Evolutionary conservation across 169 alveolate species (phyloP), one percentile per base, ranked within the genome.

Genomic region (Cryptosporidium viatorum): DNA sequence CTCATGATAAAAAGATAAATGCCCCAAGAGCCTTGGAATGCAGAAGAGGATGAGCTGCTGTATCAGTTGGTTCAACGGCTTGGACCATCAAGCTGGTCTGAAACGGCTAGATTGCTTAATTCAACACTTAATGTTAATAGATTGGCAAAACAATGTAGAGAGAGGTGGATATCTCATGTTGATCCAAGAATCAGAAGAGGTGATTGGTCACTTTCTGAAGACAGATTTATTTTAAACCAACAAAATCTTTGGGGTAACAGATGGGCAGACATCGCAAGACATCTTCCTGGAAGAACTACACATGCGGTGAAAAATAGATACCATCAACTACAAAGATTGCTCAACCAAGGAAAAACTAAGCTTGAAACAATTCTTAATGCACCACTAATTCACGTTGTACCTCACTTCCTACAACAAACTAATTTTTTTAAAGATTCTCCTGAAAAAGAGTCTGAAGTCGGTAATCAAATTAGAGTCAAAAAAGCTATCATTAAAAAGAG

Each of bases 81-180:
- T 52, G 97, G 97, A 1, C 92, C 96, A 7, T 92, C 94, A 70
- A 93, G 94, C 71, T 95, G 97, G 97, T 92, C 94, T 6, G 93
- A 93, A 69, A 94, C 94, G 35, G 97, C 97, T 6, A 94, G 94
- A 67, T 95, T 92, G 55, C 94, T 95, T 52, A 92, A 94, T 71
- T 84, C 92, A 45, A 73, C 91, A 58, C 59, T 94, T 26, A 93
- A 92, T 21, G 92, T 84, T 6, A 69, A 55, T 51, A 91, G 96
- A 39, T 71, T 75, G 16, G 97, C 96, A 18, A 94, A 94, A 84
- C 96, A 95, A 80, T 94, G 97, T 71, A 70, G 97, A 55, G 97
- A 95, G 71, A 75, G 96, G 70, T 95, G 97, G 97, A 93, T 70
- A 68, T 94, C 94, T 65, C 95, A 94, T 84, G 94, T 95, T 51